Base-by-base conservation (phyloP, 768 basidiomycete genomes). In the Tylopilus balloui region DNA sequence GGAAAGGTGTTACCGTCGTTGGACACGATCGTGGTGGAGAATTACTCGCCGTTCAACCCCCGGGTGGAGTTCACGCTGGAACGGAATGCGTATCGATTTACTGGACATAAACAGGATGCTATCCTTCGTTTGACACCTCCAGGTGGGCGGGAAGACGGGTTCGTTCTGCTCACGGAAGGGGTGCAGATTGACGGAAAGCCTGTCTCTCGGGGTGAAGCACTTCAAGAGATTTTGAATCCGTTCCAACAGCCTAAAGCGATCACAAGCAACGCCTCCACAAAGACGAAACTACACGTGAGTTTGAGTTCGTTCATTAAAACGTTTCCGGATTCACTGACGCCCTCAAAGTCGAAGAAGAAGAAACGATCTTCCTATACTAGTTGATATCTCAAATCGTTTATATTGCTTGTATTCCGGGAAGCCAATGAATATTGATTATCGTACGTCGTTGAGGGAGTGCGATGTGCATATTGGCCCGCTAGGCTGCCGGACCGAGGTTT, bases 21-120 rank as follows among this genome's bases (percentile, higher is more conserved):
- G 51, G 64, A 66, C 39, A 63, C 63, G 19, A 44, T 62, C 51
- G 53, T 63, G 31, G 28, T 65, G 25, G 59, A 63, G 34, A 63
- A 49, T 17, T 60, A 65, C 27, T 54, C 62, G 11, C 15, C 31
- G 34, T 27, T 57, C 2, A 62, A 60, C 12, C 53, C 54, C 0
- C 51, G 63, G 28, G 42, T 48, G 15, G 49, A 62, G 36, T 65
- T 59, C 32, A 63, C 62, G 36, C 39, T 65, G 29, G 63, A 59
- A 42, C 57, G 63, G 17, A 54, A 44, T 29, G 54, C 63, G 25
- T 63, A 59, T 43, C 55, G 54, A 21, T 54, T 67, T 41, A 34
- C 47, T 46, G 35, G 35, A 11, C 49, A 57, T 29, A 62, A 60
- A 29, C 46, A 58, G 31, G 54, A 61, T 20, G 56, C 45, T 15